phyloP scores from a whole-genome alignment of 1,139 yeast genomes.

The Pneumocystis canis region DNA sequence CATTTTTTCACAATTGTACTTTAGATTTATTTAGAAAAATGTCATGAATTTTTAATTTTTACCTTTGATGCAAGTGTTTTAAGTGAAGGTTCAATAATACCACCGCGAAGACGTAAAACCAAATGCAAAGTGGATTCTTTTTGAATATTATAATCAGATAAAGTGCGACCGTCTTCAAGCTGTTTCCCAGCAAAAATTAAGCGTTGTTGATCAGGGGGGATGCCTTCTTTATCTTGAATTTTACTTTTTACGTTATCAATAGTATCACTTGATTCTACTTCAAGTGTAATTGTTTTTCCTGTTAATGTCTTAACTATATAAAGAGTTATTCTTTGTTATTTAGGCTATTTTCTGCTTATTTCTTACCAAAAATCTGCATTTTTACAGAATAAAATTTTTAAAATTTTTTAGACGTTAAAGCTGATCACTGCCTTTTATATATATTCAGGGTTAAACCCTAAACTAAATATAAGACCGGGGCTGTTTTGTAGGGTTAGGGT shows the following conservation, averaged over 20 bases:
- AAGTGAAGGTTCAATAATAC: conserved; percentile 97
- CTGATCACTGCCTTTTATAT: not conserved
- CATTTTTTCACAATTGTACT: conserved; percentile 98
- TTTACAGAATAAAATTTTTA: not conserved
- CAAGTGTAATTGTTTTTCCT: conserved; percentile 84
- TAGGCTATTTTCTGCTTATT: conserved; percentile 59
- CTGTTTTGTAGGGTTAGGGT: too few relatives aligned
- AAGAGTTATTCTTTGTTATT: too few relatives aligned
- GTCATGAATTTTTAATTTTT: not conserved
- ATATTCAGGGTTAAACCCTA: not conserved
- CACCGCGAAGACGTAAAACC: conserved; percentile 84
- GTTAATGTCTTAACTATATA: conserved; percentile 57
- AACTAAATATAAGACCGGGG: not conserved
- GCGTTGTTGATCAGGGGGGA: conserved; percentile 91
- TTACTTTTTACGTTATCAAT: conserved; percentile 87
- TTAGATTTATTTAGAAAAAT: conserved; percentile 19
- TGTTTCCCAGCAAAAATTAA: conserved; percentile 89
- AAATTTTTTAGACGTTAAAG: not conserved
- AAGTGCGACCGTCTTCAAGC: conserved; percentile 85
- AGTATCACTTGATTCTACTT: conserved; percentile 89
- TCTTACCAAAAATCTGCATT: conserved; percentile 28
- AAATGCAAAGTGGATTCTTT: conserved; percentile 82
- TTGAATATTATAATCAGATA: conserved; percentile 88
- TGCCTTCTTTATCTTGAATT: conserved; percentile 90
- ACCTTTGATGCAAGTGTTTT: conserved; percentile 80